These are phyloP conservation scores for Kodamaea alishanica DNA, from an alignment of 1,139 yeast species.

Conservation along the genomic window DNA sequence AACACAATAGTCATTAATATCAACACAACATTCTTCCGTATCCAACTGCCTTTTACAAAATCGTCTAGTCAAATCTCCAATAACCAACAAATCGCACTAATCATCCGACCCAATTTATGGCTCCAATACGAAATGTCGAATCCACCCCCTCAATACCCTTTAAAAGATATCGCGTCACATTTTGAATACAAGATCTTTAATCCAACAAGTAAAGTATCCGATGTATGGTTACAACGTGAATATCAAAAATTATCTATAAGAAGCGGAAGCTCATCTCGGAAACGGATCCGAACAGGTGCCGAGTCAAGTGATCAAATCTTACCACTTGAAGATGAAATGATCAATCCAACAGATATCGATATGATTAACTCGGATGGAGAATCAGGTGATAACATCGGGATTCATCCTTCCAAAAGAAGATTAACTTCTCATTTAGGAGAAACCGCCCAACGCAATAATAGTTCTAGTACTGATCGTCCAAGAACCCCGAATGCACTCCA, in stretches of 20 bases:
- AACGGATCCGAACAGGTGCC: constrained; percentile 14
- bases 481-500: constrained; percentile 32
- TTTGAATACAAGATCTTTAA: constrained; percentile 34
- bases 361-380: constrained; percentile 38
- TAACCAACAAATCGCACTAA: too few species aligned
- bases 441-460: constrained; percentile 1
- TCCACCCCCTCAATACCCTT: constrained; percentile 35
- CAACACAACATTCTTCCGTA: too few species aligned
- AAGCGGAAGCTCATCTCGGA: constrained; percentile 12
- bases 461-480: constrained; percentile 16
- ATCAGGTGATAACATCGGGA: constrained; percentile 18
- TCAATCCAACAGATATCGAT: constrained; percentile 35
- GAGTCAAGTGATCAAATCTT: constrained; percentile 9
- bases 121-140: constrained; percentile 8
- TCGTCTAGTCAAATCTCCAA: too few species aligned
- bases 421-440: constrained; percentile 15
- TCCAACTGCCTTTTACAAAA: too few species aligned
- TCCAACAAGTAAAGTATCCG: constrained; percentile 34
- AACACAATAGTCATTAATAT: too few species aligned
- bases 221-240: constrained; percentile 32
- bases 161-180: constrained; percentile 26
- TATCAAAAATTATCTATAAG: constrained; percentile 27
- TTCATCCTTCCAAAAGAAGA: constrained; percentile 43
- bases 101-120: too few species aligned
- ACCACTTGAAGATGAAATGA: constrained; percentile 14